Conservation (phyloP, 2,329 filamentous ascomycete species). For the Botrytis medusae region DNA sequence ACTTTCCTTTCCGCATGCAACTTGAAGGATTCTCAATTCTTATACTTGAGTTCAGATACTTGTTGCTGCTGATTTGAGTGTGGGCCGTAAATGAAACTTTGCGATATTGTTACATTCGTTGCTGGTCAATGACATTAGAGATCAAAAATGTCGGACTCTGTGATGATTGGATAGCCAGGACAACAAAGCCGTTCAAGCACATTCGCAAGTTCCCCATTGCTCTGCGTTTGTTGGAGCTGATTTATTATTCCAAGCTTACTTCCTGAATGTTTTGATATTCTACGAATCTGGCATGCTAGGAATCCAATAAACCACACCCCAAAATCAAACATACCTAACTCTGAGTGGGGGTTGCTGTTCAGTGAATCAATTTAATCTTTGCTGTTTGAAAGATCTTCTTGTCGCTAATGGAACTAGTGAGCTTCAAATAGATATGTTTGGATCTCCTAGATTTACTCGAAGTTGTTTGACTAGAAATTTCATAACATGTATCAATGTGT, state of each 20-base stretch:
- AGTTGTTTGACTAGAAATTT: too few relatives aligned
- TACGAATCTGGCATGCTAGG: not conserved
- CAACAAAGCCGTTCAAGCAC: not conserved
- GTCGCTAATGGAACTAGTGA: too few relatives aligned
- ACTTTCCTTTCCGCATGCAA: not conserved
- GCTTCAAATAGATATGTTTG: too few relatives aligned
- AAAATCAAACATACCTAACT: not conserved
- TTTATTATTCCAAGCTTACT: not conserved
- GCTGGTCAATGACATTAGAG: not conserved
- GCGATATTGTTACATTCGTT: not conserved
- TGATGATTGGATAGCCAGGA: not conserved
- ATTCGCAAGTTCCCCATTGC: not conserved
- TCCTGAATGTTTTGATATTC: not conserved
- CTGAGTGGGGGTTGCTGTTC: accelerated
- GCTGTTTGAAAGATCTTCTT: not conserved
- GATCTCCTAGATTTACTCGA: too few relatives aligned
- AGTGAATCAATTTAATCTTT: not conserved
- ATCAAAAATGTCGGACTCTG: not conserved
- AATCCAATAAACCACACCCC: not conserved
- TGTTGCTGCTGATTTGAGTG: not conserved
- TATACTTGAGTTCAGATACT: not conserved
- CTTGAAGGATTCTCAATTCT: not conserved
- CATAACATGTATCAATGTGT: not conserved
- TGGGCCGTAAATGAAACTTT: too few relatives aligned
- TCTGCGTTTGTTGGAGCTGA: not conserved